Conservation (phyloP, 1,284 basidiomycete species). For the Gastroboletus turbinatus region DNA sequence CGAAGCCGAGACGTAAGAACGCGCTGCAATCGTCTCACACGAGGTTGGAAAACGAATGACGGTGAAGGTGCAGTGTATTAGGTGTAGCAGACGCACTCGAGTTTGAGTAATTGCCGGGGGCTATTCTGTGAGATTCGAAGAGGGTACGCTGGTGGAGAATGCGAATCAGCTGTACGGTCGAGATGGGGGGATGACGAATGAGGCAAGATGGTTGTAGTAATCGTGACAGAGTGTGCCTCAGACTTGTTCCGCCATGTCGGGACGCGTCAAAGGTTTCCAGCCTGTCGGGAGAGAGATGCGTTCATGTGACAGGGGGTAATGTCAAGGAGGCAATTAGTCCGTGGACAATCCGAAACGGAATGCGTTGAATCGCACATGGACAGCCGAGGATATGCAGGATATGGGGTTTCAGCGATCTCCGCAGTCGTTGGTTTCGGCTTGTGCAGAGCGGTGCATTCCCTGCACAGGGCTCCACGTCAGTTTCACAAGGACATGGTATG, state of each 20-base stretch:
- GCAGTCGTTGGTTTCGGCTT: not conserved
- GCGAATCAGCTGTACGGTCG: not conserved
- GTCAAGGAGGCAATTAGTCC: not conserved
- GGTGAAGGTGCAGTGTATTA: not conserved
- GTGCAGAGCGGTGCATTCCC: not conserved
- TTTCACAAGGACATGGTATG: not conserved
- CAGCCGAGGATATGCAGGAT: not conserved
- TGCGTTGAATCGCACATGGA: not conserved
- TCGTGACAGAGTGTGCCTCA: not conserved
- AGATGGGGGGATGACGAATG: not conserved
- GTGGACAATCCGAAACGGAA: not conserved
- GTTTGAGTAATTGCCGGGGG: not conserved
- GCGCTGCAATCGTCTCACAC: slow-evolving; percentile 1
- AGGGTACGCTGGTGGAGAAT: not conserved
- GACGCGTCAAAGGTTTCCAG: not conserved
- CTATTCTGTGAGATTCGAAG: not conserved
- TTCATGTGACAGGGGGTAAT: not conserved
- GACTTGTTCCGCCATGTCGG: not conserved
- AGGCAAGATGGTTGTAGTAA: not conserved
- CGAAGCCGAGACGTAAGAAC: slow-evolving; percentile 15
- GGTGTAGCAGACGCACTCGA: not conserved
- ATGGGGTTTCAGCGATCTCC: not conserved
- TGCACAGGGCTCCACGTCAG: not conserved
- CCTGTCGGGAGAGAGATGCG: not conserved
- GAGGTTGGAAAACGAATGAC: not conserved